phyloP scores from a whole-genome alignment of 1,284 basidiomycete species.

The Melampsora americana region DNA sequence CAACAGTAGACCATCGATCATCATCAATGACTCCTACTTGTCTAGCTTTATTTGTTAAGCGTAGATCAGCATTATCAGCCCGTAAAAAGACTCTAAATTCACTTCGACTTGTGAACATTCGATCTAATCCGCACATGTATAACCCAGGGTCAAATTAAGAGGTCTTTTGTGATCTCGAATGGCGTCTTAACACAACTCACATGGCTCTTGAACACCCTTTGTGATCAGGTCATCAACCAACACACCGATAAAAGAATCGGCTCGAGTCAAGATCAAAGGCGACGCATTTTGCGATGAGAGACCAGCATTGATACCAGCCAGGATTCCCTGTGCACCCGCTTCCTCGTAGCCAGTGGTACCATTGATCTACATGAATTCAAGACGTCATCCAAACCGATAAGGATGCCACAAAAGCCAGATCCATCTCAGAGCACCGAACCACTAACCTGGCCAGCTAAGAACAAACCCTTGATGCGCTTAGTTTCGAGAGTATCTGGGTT shows the following conservation, averaged over 20 bases:
- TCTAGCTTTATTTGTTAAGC: slow-evolving; percentile 71
- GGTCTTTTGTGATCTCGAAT: background rate
- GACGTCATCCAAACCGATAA: background rate
- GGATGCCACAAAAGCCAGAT: background rate
- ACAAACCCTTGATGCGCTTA: slow-evolving; percentile 76
- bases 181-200: slow-evolving; percentile 45
- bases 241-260: slow-evolving; percentile 78
- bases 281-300: slow-evolving; percentile 62
- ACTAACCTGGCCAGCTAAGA: slow-evolving; percentile 83
- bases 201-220: slow-evolving; percentile 83
- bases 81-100: slow-evolving; percentile 82
- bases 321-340: slow-evolving; percentile 76
- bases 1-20: slow-evolving; percentile 63
- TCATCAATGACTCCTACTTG: slow-evolving; percentile 64
- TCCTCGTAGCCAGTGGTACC: slow-evolving; percentile 87
- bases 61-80: slow-evolving; percentile 79
- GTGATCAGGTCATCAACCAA: slow-evolving; percentile 85
- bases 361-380: slow-evolving; percentile 47
- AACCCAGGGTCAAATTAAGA: background rate
- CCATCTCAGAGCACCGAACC: background rate
- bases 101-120: slow-evolving; percentile 86
- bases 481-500: slow-evolving; percentile 73
- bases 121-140: slow-evolving; percentile 59
- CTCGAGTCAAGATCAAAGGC: slow-evolving; percentile 68
- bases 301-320: slow-evolving; percentile 83